Evolutionary conservation across 1,139 yeast species (phyloP).

Genomic region (Scheffersomyces lignicola): DNA sequence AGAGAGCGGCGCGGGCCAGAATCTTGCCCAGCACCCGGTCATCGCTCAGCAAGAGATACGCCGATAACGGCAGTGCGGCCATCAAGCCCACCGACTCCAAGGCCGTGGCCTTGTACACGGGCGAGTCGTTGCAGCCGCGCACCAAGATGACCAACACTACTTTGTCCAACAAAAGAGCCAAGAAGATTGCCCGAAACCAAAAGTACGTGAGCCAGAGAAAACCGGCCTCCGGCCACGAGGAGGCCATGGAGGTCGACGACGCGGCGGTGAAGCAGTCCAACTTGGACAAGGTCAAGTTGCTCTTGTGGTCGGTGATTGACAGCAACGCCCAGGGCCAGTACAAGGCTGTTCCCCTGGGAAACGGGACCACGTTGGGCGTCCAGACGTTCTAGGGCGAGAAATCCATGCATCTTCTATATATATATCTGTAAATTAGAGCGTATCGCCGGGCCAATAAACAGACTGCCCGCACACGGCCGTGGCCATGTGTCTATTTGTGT

Average conservation of each 20-base stretch:
- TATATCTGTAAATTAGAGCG: slow-evolving; percentile 3
- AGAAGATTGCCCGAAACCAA: slow-evolving; percentile 78
- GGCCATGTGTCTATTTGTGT: background rate
- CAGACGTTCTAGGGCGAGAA: slow-evolving; percentile 41
- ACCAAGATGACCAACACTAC: slow-evolving; percentile 57
- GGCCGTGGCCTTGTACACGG: slow-evolving; percentile 64
- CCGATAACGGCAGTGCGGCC: slow-evolving; percentile 28
- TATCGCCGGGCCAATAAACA: background rate
- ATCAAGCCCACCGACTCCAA: slow-evolving; percentile 54
- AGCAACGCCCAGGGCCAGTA: slow-evolving; percentile 46
- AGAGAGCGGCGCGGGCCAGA: slow-evolving; percentile 55
- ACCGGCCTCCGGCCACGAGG: slow-evolving; percentile 34
- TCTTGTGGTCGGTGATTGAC: slow-evolving; percentile 69
- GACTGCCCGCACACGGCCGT: background rate
- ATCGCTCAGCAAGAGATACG: slow-evolving; percentile 44
- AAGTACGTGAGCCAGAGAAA: slow-evolving; percentile 64
- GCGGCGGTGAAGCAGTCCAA: slow-evolving; percentile 29
- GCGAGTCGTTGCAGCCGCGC: slow-evolving; percentile 31
- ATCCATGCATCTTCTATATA: slow-evolving; percentile 7
- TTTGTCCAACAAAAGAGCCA: slow-evolving; percentile 76
- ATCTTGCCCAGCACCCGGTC: slow-evolving; percentile 43
- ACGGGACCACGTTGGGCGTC: slow-evolving; percentile 85
- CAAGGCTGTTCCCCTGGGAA: slow-evolving; percentile 48
- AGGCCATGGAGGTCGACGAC: slow-evolving; percentile 49
- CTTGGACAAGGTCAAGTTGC: slow-evolving; percentile 57